Evolutionary conservation across 345 rosid genomes (phyloP).

Genomic region (Eucalyptus polybractea): DNA sequence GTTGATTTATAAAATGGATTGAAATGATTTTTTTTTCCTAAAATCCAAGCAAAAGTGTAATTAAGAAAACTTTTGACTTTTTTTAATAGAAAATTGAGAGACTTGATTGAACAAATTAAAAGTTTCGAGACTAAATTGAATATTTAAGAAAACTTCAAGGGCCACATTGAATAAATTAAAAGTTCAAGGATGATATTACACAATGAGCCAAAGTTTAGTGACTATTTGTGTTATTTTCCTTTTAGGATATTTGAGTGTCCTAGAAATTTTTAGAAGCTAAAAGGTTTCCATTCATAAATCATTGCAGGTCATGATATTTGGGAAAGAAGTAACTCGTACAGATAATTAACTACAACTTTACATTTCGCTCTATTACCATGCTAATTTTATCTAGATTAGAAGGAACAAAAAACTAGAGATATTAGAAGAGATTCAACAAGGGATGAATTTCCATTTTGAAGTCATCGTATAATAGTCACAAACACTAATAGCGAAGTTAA

Average conservation of each 20-base stretch:
- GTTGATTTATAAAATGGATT: too few species aligned
- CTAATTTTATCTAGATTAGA: background rate
- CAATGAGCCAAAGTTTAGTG: too few species aligned
- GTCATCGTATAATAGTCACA: background rate
- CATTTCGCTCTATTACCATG: background rate
- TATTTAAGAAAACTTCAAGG: too few species aligned
- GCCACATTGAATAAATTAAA: too few species aligned
- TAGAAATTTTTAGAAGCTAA: background rate
- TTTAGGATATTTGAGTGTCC: background rate
- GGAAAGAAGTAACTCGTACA: background rate
- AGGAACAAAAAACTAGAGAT: background rate
- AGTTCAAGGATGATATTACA: too few species aligned
- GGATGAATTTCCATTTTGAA: background rate
- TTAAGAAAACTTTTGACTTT: too few species aligned
- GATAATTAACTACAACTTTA: background rate
- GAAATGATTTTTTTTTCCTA: too few species aligned
- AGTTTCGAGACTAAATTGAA: too few species aligned
- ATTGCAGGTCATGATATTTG: background rate
- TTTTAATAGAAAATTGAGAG: too few species aligned
- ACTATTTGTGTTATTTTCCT: too few species aligned
- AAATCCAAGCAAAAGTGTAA: too few species aligned
- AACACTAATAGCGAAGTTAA: background rate
- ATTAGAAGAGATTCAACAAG: background rate
- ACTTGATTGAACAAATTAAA: too few species aligned
- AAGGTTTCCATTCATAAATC: background rate